Evolutionary conservation across 495 filamentous ascomycete genomes (phyloP).

Genomic region (Xylaria curta): DNA sequence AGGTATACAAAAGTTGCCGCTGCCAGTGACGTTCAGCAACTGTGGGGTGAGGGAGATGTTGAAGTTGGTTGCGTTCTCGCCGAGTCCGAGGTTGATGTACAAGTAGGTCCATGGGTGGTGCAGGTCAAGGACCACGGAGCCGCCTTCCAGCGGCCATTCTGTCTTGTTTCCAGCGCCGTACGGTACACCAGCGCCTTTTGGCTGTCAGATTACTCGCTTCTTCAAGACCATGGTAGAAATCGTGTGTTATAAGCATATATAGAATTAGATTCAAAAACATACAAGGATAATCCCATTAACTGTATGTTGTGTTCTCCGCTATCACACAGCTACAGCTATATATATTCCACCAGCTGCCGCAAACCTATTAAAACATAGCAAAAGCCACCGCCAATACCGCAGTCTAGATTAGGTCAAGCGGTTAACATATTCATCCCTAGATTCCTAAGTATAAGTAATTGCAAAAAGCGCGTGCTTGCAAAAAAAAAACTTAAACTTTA

Average conservation of each 20-base stretch:
- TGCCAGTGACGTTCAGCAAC: conserved; percentile 65
- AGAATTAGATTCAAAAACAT: conserved; percentile 30
- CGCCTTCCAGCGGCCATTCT: conserved; percentile 64
- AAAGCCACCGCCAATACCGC: too few species aligned
- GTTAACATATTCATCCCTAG: too few species aligned
- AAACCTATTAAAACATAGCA: too few species aligned
- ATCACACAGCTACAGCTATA: too few species aligned
- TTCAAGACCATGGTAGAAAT: conserved; percentile 11
- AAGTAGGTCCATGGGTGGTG: conserved; percentile 63
- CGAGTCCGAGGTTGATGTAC: conserved; percentile 69
- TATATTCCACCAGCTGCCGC: too few species aligned
- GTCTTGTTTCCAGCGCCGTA: conserved; percentile 61
- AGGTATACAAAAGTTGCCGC: conserved; percentile 64
- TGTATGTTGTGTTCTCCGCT: conserved; percentile 42
- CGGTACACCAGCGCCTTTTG: conserved; percentile 61
- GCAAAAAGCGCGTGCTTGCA: too few species aligned
- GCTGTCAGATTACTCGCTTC: conserved; percentile 20
- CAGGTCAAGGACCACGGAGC: conserved; percentile 58
- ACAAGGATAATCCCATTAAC: conserved; percentile 68
- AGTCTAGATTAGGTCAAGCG: too few species aligned
- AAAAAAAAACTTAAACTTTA: too few species aligned
- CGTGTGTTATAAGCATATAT: not conserved
- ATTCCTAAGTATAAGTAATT: too few species aligned
- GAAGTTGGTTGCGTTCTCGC: conserved; percentile 59
- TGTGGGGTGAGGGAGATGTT: conserved; percentile 62